Evolutionary conservation across 2,329 filamentous ascomycete species (phyloP), one percentile per base, ranked within the genome.

Genomic region (Mycosphaerella arachidis): DNA sequence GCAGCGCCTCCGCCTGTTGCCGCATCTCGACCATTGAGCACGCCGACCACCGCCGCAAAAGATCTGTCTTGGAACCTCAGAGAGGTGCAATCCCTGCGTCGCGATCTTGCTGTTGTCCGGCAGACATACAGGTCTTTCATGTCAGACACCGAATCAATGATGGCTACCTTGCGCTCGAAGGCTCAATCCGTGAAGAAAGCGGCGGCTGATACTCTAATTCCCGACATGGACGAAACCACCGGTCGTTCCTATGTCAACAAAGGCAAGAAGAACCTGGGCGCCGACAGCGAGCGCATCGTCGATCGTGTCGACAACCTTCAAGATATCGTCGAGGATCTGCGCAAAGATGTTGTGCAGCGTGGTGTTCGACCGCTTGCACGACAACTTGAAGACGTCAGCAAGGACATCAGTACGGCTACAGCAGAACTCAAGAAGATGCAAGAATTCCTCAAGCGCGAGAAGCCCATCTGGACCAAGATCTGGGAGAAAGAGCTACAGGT

Each of bases 401-500:
- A 94, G 76, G 93, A 97, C 68, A 92, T 99, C 63, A 86, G 87
- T 53, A 77, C 82, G 57, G 86, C 94, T 33, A 89, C 87, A 53
- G 88, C 91, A 71, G 92, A 97, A 71, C 85, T 99, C 63, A 94
- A 91, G 82, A 92, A 90, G 77, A 88, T 99, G 83, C 90, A 96
- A 72, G 92, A 96, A 16, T 96, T 90, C 79, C 84, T 99, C 78
- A 88, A 87, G 68, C 85, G 86, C 51, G 94, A 99, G 82, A 96
- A 96, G 75, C 94, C 94, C 0, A 82, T 97, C 59, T 99, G 94
- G 93, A 97, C 92, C 57, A 97, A 97, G 84, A 96, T 97, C 65
- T 99, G 94, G 94, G 93, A 97, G 83, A 92, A 95, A 77, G 92
- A 97, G 75, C 81, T 99, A 50, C 91, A 97, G 75, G 88, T 93